A percentile compares a stretch with the other conserved stretches of the same genome.
Evolutionary conservation across 2,329 filamentous ascomycete genomes (phyloP).

Genomic region (Aspergillus floridensis): DNA sequence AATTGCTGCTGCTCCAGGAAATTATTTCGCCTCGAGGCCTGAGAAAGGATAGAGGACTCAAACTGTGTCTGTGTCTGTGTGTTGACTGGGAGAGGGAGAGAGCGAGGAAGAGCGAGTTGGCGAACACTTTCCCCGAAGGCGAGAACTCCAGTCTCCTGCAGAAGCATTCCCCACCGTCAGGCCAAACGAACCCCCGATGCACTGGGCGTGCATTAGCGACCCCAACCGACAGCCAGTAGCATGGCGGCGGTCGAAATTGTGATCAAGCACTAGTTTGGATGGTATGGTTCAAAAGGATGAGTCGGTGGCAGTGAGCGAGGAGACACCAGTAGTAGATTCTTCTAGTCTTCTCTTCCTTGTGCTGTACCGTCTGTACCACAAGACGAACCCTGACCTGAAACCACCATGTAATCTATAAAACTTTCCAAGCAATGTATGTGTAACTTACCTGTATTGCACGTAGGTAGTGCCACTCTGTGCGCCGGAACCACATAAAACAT

Average conservation of each 20-base stretch:
- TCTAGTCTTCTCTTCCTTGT: neutral
- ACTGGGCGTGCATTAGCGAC: constrained; percentile 23
- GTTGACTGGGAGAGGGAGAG: neutral
- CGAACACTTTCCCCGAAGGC: constrained; percentile 9
- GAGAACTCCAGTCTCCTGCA: constrained; percentile 20
- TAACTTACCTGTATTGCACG: too few relatives aligned
- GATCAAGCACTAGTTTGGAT: neutral
- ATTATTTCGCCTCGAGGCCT: too few relatives aligned
- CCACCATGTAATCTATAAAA: too few relatives aligned
- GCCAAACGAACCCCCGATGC: constrained; percentile 15
- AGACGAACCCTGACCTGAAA: too few relatives aligned
- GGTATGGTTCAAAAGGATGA: neutral
- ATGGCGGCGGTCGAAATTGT: neutral
- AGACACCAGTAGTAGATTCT: neutral
- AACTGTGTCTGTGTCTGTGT: neutral
- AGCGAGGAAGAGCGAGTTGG: neutral
- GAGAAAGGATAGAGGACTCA: neutral
- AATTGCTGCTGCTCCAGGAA: too few relatives aligned
- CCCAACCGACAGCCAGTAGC: constrained; percentile 7
- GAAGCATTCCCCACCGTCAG: constrained; percentile 18
- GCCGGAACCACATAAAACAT: too few relatives aligned
- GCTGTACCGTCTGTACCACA: too few relatives aligned
- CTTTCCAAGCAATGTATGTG: too few relatives aligned
- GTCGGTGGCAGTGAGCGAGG: neutral
- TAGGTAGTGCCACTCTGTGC: too few relatives aligned